These are phyloP conservation scores for Tolypocladium nubicola DNA, from an alignment of 2,329 filamentous ascomycete genomes.

Conservation along the genomic window DNA sequence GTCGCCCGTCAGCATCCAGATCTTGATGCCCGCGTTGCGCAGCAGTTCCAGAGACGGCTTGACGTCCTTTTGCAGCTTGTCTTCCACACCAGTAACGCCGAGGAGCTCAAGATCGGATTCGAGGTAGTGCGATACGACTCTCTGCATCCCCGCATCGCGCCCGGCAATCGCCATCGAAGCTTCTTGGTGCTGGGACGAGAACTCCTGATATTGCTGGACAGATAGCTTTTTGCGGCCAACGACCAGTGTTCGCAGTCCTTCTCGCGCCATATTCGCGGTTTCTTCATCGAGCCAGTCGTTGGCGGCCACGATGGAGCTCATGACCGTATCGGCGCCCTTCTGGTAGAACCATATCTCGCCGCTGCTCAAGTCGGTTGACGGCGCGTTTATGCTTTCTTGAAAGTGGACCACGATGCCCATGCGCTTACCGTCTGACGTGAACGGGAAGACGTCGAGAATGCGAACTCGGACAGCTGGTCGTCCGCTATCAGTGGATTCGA, in stretches of 20 bases:
- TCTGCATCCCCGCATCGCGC: conserved; percentile 73
- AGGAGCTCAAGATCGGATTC: conserved; percentile 85
- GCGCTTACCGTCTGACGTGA: conserved; percentile 93
- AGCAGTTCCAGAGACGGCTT: conserved; percentile 91
- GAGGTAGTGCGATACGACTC: conserved; percentile 68
- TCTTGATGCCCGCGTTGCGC: conserved; percentile 95
- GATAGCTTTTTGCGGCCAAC: conserved; percentile 87
- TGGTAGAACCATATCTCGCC: conserved; percentile 98
- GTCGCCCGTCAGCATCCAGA: conserved; percentile 99
- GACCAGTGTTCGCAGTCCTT: conserved; percentile 87
- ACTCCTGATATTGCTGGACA: conserved; percentile 67
- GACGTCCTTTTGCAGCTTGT: conserved; percentile 90
- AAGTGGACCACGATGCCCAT: conserved; percentile 98
- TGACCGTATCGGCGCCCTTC: conserved; percentile 96
- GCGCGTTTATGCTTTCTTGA: conserved; percentile 40
- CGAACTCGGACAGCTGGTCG: conserved; percentile 71
- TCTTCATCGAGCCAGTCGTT: conserved; percentile 99
- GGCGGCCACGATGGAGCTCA: conserved; percentile 87
- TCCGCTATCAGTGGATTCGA: conserved; percentile 67
- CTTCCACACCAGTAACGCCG: conserved; percentile 96
- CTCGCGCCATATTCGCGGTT: conserved; percentile 98
- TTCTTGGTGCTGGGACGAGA: conserved; percentile 62
- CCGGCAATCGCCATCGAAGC: conserved; percentile 71
- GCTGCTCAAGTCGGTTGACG: conserved; percentile 38
- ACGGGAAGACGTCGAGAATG: conserved; percentile 91